phyloP scores from a whole-genome alignment of 2,329 filamentous ascomycete species.

The Leptodontidium sp. region DNA sequence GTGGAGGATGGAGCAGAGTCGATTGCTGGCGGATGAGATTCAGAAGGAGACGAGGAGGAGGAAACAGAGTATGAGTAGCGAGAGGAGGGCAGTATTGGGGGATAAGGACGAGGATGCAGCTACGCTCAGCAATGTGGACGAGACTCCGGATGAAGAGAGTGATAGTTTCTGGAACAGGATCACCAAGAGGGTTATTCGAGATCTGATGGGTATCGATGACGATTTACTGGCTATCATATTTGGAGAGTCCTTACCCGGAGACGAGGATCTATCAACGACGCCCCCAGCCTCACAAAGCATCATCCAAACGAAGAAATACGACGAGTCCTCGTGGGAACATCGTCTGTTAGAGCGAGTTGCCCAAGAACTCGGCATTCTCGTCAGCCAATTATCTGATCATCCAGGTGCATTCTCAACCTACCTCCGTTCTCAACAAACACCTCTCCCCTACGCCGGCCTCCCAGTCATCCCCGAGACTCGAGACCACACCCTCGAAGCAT shows the following conservation, averaged over 20 bases:
- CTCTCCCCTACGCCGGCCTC: constrained; percentile 81
- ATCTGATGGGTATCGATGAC: constrained; percentile 92
- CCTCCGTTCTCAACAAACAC: constrained; percentile 66
- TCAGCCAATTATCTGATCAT: constrained; percentile 84
- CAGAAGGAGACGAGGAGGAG: constrained; percentile 82
- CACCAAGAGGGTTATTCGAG: constrained; percentile 84
- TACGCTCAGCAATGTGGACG: constrained; percentile 43
- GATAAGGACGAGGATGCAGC: constrained; percentile 46
- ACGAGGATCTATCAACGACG: constrained; percentile 49
- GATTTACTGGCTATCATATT: constrained; percentile 84
- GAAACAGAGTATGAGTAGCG: constrained; percentile 66
- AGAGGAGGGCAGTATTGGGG: constrained; percentile 45
- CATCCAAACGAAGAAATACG: constrained; percentile 29
- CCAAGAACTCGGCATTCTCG: constrained; percentile 82
- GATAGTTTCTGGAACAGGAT: constrained; percentile 82
- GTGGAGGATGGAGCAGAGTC: constrained; percentile 92
- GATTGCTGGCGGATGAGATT: constrained; percentile 85
- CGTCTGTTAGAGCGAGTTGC: constrained; percentile 85
- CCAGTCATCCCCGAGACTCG: constrained; percentile 67
- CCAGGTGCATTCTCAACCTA: constrained; percentile 91
- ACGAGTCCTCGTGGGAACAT: constrained; percentile 72
- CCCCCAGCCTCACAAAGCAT: constrained; percentile 28
- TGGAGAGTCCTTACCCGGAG: constrained; percentile 74
- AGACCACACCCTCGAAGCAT: constrained; percentile 29
- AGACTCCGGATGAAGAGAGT: constrained; percentile 55